phyloP scores from a whole-genome alignment of 2,329 filamentous ascomycete genomes.

The Colletotrichum neosansevieriae region DNA sequence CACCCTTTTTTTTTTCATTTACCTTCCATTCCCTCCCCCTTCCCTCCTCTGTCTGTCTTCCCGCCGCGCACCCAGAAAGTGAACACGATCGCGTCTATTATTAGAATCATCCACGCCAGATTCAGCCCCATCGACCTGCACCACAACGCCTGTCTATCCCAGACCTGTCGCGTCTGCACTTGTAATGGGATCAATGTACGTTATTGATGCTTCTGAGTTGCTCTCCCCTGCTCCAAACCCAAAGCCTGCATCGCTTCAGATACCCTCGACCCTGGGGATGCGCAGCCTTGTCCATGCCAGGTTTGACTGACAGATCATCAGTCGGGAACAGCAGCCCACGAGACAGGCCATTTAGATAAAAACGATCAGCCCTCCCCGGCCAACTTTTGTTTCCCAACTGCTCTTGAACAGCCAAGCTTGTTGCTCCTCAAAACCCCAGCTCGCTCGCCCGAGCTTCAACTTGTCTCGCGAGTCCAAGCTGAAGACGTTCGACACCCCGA shows the following conservation, averaged over 20 bases:
- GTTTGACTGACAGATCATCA: constrained; percentile 37
- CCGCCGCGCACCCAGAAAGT: constrained; percentile 44
- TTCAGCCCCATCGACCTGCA: constrained; percentile 62
- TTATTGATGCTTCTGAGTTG: constrained; percentile 34
- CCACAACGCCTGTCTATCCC: constrained; percentile 48
- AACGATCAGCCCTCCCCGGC: constrained; percentile 33
- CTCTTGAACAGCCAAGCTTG: constrained; percentile 35
- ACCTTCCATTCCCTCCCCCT: constrained; percentile 42
- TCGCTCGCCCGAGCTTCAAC: constrained; percentile 29
- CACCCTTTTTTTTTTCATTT: constrained; percentile 35
- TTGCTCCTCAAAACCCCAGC: constrained; percentile 24
- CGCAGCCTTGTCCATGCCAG: constrained; percentile 26
- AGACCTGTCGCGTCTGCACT: constrained; percentile 41
- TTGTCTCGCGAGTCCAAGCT: constrained; percentile 17
- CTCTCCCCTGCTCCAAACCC: constrained; percentile 32
- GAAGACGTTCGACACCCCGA: not conserved
- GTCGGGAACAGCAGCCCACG: constrained; percentile 27
- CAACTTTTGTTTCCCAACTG: constrained; percentile 30
- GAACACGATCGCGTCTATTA: constrained; percentile 63
- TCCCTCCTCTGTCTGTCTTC: constrained; percentile 44
- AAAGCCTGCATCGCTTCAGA: constrained; percentile 24
- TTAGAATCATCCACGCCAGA: constrained; percentile 64
- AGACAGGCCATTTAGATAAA: constrained; percentile 39
- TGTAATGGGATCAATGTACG: constrained; percentile 42
- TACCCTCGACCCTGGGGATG: constrained; percentile 27